Evolutionary conservation across 192 early-diverging fungal genomes (phyloP).

Genomic region (Gaertneriomyces semiglobifer): DNA sequence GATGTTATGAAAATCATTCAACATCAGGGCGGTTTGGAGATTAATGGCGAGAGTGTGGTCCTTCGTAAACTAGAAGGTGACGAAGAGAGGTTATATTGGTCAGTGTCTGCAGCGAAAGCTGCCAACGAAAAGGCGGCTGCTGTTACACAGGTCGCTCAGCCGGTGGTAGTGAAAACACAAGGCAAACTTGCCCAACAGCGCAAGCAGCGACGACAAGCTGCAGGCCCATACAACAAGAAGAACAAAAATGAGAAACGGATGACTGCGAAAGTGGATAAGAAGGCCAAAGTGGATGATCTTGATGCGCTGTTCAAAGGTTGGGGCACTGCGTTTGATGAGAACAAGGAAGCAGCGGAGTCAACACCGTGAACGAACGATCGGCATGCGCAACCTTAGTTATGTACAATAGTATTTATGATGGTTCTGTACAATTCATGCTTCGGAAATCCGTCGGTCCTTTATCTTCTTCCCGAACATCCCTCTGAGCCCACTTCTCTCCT

Average conservation of each 20-base stretch:
- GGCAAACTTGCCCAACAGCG: background rate
- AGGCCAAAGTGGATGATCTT: conserved; percentile 26
- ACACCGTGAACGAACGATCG: too few species aligned
- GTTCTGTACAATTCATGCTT: too few species aligned
- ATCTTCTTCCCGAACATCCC: too few species aligned
- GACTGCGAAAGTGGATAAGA: background rate
- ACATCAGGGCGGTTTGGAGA: conserved; percentile 11
- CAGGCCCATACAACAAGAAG: background rate
- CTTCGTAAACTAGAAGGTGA: conserved; percentile 17
- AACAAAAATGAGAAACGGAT: background rate
- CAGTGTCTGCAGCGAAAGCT: conserved; percentile 6
- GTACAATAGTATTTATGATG: too few species aligned
- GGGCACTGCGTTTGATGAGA: too few species aligned
- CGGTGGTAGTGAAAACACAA: background rate
- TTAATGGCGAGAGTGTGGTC: conserved; percentile 13
- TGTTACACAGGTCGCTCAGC: background rate
- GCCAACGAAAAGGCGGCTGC: background rate
- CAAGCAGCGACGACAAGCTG: conserved; percentile 4
- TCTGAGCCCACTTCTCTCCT: too few species aligned
- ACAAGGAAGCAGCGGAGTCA: too few species aligned
- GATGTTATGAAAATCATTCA: conserved; percentile 15
- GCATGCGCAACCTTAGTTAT: too few species aligned
- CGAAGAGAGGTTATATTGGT: conserved; percentile 31
- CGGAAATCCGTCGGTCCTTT: too few species aligned
- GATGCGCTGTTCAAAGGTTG: conserved; percentile 10